A percentile compares a stretch with the other conserved stretches of the same genome.
Evolutionary conservation across 805 yeast species (phyloP).

Genomic region (Jamesozyma piceae): DNA sequence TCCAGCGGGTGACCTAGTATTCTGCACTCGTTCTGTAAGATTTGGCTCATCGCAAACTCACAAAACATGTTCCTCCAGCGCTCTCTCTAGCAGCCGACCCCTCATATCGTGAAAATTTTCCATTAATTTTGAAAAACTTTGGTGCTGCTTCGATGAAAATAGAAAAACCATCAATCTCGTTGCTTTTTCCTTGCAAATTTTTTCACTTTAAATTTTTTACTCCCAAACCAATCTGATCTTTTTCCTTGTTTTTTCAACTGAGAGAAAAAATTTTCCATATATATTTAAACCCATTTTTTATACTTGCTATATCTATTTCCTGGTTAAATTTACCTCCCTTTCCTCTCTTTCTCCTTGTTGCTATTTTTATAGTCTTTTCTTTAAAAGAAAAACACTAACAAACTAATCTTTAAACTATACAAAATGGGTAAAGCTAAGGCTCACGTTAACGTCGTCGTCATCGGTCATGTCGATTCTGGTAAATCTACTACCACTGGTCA

Average conservation of each 20-base stretch:
- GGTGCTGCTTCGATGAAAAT: no score
- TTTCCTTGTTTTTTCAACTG: not conserved
- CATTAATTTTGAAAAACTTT: no score
- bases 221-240: not conserved
- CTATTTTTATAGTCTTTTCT: not conserved
- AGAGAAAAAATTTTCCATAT: not conserved
- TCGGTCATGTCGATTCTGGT: constrained; percentile 99
- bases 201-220: not conserved
- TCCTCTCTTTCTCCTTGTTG: not conserved
- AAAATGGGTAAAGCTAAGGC: constrained; percentile 62
- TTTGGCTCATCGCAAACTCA: no score
- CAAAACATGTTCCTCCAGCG: no score
- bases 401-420: not conserved
- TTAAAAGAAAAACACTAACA: not conserved
- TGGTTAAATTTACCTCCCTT: not conserved
- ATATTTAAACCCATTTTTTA: not conserved
- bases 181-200: not conserved
- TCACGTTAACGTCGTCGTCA: constrained; percentile 99
- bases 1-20: no score
- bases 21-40: no score
- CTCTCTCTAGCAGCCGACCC: no score
- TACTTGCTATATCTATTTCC: not conserved
- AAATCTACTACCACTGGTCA: constrained; percentile 99
- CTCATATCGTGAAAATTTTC: no score
- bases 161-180: no score